Evolutionary conservation across 352 stramenopile genomes (phyloP), one percentile per base, ranked within the genome.

Genomic region (Pythium rhizo-oryzae): DNA sequence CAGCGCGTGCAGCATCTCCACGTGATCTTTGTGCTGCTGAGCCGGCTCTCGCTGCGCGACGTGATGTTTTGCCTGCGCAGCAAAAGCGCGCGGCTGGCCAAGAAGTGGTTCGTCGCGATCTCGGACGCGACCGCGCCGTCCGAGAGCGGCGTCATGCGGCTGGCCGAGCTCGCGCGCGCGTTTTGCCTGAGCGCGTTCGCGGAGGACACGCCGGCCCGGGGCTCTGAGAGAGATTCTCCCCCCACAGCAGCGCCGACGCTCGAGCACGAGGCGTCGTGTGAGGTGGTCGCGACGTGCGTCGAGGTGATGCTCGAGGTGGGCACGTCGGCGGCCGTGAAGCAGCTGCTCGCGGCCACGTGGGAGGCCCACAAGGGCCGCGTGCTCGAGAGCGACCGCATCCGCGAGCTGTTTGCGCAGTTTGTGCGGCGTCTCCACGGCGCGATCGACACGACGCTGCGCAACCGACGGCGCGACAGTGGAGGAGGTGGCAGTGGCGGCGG

Each of bases 21-120:
- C 47, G 59, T 65, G 30, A n/a, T 65, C 11, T 65, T 59, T 41
- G 59, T 65, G 30, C 28, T 65, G 49, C 59, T 65, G n/a, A 49
- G 59, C 51, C 30, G 49, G 13, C 47, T 65, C 19, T 24, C 47
- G 33, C 49, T 65, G 3, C 59, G 54, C 18, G 59, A 65, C 46
- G 35, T 65, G 11, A 59, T 50, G 47, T 65, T 59, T 43, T 65
- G 59, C 28, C 13, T 65, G 16, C 16, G 33, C 21, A n/a, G 8
- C 30, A 65, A 65, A 23, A 65, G 59, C 59, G 59, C 58, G 3
- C 46, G 59, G n/a, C 47, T 65, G 0, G 47, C 47, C 18, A 59
- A 49, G 18, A 57, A 65, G 46, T 65, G 59, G 59, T 58, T 65
- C 21, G 23, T 25, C 18, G 28, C 37, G 28, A 58, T 65, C 46